Conservation (phyloP, 805 yeast species). For the Saturnispora dispora region DNA sequence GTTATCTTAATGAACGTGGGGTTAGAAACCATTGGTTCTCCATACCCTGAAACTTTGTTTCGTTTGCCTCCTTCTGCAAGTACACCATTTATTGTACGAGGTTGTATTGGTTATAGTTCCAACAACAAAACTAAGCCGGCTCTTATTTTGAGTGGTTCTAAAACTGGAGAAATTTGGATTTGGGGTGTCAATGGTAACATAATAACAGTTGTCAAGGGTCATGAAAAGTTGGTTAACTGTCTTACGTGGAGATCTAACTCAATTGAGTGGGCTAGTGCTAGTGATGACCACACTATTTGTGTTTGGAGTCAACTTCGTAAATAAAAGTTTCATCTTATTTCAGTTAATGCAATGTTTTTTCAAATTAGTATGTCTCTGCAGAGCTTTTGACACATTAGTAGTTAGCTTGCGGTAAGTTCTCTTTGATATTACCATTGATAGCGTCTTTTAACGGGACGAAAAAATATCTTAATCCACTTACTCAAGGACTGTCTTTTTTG, state of each 20-base stretch:
- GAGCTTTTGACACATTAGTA: too few species aligned
- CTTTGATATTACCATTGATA: too few species aligned
- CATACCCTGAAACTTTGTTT: slow-evolving; percentile 12
- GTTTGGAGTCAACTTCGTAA: slow-evolving; percentile 5
- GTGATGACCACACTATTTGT: slow-evolving; percentile 12
- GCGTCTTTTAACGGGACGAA: too few species aligned
- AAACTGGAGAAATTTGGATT: slow-evolving; percentile 13
- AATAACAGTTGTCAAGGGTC: slow-evolving; percentile 9
- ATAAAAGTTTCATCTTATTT: not conserved
- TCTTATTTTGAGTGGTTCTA: slow-evolving; percentile 12
- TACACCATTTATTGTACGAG: slow-evolving; percentile 11
- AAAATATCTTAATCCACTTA: too few species aligned
- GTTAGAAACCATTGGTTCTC: slow-evolving; percentile 1
- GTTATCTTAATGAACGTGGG: slow-evolving; percentile 10
- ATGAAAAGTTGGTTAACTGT: slow-evolving; percentile 12
- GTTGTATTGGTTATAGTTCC: slow-evolving; percentile 11
- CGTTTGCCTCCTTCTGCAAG: slow-evolving; percentile 10
- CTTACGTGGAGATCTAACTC: slow-evolving; percentile 11
- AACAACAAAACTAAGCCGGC: slow-evolving; percentile 4
- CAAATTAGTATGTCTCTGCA: too few species aligned
- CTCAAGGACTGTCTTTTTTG: too few species aligned
- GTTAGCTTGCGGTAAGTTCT: too few species aligned
- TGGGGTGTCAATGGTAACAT: slow-evolving; percentile 14
- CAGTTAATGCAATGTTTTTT: not conserved
- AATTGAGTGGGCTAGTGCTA: slow-evolving; percentile 14